Evolutionary conservation across 2,329 filamentous ascomycete genomes (phyloP), one percentile per base, ranked within the genome.

Genomic region (Aspergillus hortae): DNA sequence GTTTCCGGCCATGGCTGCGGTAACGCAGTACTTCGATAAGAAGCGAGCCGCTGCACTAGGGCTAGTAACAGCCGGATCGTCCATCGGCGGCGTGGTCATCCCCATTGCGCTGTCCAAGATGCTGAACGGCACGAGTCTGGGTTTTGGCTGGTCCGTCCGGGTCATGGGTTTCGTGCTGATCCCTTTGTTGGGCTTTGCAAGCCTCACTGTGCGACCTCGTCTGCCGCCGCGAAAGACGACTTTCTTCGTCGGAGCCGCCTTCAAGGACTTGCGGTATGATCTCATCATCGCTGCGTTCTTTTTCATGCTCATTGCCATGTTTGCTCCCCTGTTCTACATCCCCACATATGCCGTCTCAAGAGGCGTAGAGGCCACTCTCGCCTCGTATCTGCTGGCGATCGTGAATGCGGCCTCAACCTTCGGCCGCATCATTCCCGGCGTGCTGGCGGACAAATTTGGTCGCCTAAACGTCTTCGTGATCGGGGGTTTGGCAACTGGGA

Each of bases 101-200:
- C 80, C 81, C 10, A 69, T 77, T 35, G 56, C 60, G 51, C 62
- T 79, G 4, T 53, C 53, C 35, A 77, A 74, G 43, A 75, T 77
- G 54, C 69, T 84, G 59, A 67, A 83, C 19, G 75, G 76, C 51
- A 64, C 72, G 0, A 57, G 55, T 0, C 56, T 84, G 14, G 69
- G 74, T 1, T 77, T 82, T 51, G 76, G 71, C 17, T 84, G 81
- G 81, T 70, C 78, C 0, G 73, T 83, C 0, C 70, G 81, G 2
- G 68, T 81, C 43, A 69, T 80, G 11, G 81, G 74, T 0, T 83
- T 84, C 51, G 60, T 80, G 49, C 75, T 80, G 51, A 50, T 80
- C 2, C 73, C 73, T 0, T 50, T 78, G 5, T 56, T 80, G 27
- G 36, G 62, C 4, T 73, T 81, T 49, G 66, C 77, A 0, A 64